These are phyloP conservation scores for Dothiorella sarmentorum DNA, from an alignment of 2,329 filamentous ascomycete genomes.

Conservation along the genomic window DNA sequence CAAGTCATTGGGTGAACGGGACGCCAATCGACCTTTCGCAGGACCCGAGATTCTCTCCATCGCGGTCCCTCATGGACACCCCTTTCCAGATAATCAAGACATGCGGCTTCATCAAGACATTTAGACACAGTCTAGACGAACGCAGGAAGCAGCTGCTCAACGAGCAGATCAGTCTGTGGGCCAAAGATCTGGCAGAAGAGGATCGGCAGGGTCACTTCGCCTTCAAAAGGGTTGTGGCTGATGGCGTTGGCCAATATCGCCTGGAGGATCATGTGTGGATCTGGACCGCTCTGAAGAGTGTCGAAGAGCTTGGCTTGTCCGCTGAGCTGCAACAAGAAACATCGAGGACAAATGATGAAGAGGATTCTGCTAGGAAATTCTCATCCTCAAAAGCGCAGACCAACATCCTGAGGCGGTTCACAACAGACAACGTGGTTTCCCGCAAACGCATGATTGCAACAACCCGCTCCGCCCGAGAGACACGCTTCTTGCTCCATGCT, in stretches of 20 bases:
- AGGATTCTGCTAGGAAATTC: background rate
- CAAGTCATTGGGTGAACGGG: background rate
- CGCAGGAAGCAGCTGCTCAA: background rate
- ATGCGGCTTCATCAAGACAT: background rate
- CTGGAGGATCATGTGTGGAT: constrained; percentile 15
- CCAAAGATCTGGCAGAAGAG: background rate
- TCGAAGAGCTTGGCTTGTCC: background rate
- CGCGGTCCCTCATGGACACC: background rate
- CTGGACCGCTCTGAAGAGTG: background rate
- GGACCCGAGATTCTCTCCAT: too few relatives aligned
- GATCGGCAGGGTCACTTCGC: background rate
- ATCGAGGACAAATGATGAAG: background rate
- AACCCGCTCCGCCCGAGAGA: background rate
- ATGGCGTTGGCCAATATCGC: background rate
- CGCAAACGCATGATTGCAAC: constrained; percentile 16
- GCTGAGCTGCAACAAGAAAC: background rate
- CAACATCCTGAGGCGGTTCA: background rate
- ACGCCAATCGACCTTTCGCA: background rate
- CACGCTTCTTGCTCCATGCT: constrained; percentile 17
- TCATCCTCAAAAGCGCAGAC: background rate
- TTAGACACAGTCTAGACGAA: background rate
- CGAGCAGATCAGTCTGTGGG: background rate
- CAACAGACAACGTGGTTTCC: background rate
- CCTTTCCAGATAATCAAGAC: constrained; percentile 18
- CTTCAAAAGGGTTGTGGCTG: background rate